These are phyloP conservation scores for Tylopilus sp. DNA, from an alignment of 1,284 basidiomycete genomes.

Conservation along the genomic window DNA sequence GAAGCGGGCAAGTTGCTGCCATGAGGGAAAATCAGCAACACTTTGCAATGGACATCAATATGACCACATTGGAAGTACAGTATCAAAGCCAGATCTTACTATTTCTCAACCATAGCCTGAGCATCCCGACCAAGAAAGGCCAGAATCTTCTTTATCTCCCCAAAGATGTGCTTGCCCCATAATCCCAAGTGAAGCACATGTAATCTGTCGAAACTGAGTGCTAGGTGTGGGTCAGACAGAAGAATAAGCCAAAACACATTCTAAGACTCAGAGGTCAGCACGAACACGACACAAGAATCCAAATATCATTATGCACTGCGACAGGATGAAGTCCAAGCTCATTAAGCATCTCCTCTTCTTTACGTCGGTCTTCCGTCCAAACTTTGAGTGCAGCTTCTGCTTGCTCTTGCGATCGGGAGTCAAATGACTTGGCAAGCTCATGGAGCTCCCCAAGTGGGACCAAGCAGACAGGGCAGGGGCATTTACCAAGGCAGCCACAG, in stretches of 20 bases:
- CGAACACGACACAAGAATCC: neutral
- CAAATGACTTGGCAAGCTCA: conserved; percentile 16
- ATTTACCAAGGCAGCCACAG: conserved; percentile 17
- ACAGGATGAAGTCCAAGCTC: neutral
- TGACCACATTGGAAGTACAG: neutral
- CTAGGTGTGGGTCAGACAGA: neutral
- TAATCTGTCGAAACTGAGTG: neutral
- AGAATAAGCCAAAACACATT: neutral
- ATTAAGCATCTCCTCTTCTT: neutral
- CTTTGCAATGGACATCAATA: neutral
- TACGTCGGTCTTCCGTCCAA: neutral
- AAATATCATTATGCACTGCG: neutral
- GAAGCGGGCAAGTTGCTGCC: neutral
- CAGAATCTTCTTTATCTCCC: neutral
- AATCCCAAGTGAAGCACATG: neutral
- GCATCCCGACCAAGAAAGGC: neutral
- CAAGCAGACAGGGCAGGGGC: conserved; percentile 25
- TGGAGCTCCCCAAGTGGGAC: conserved; percentile 16
- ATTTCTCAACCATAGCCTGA: neutral
- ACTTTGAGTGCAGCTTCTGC: neutral
- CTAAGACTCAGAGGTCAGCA: neutral
- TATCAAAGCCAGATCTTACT: neutral
- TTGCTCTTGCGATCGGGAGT: neutral
- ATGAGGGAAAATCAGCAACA: neutral
- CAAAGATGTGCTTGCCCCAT: neutral